Base-by-base conservation (phyloP, 768 basidiomycete genomes). In the Leucocoprinus birnbaumii region DNA sequence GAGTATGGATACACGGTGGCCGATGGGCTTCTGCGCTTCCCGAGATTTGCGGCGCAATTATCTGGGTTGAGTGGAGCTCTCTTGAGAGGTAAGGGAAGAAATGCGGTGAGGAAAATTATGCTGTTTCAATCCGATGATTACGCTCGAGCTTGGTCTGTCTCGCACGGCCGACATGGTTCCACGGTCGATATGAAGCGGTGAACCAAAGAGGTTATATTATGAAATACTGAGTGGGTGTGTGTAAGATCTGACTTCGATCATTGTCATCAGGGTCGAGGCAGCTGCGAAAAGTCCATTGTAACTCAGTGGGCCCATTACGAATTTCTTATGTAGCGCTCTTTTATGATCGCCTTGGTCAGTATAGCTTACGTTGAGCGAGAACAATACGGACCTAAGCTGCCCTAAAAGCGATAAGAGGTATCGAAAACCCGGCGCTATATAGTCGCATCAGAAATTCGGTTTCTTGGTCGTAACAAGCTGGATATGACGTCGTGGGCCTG, bases 41-140 rank as follows among this genome's bases (percentile, higher is more conserved):
- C 47, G 57, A 58, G 40, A 55, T 44, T 44, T 55, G 52, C 56
- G 58, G 56, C 46, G 49, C 43, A 50, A 44, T 51, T 53, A 19
- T 3, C 38, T 43, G 5, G 49, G 40, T 51, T 26, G 50, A 38
- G 31, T 40, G 55, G 41, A 48, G 41, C 35, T 26, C 24, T 27
- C 45, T 22, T 47, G 25, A 26, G 14, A 26, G 45, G 35, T 56
- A 31, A 42, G 47, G 37, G 37, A 43, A 22, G 49, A 21, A 40
- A 37, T 24, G 35, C 42, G 45, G 10, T 37, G 51, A 47, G 56
- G 35, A 56, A 57, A 49, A 54, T n/a, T 13, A 47, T 46, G 40
- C 51, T 40, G 42, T n/a, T 3, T 25, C 25, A 55, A 24, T 25
- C 52, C 34, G 40, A 41, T 9, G 35, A 40, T 16, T 45, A 26